A percentile compares a stretch with the other conserved stretches of the same genome.
These are phyloP conservation scores for Phytopythium chamaehyphon DNA, from an alignment of 352 stramenopile species.

Conservation along the genomic window DNA sequence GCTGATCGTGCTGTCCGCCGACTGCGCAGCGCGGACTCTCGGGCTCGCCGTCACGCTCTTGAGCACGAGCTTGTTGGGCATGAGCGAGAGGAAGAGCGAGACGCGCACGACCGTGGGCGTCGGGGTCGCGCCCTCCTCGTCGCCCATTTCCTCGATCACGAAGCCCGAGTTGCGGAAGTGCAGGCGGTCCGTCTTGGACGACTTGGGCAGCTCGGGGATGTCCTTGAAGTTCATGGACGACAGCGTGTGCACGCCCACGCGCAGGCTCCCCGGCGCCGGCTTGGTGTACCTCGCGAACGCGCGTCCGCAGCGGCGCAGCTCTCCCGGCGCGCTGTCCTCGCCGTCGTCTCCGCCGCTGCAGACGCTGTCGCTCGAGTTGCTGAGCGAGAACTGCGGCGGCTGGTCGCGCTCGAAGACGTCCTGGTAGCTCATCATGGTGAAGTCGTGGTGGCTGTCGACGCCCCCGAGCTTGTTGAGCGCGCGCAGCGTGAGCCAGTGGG, in stretches of 20 bases:
- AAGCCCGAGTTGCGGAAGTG: conserved; percentile 63
- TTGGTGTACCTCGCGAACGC: conserved; percentile 7
- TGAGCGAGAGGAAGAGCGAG: conserved; percentile 52
- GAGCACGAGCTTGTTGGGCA: conserved; percentile 40
- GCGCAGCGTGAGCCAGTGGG: conserved; percentile 64
- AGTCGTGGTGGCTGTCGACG: conserved; percentile 45
- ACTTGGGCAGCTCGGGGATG: conserved; percentile 44
- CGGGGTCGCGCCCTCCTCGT: conserved; percentile 10
- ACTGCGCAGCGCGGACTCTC: conserved; percentile 19
- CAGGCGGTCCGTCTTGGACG: conserved; percentile 34
- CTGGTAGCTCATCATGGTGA: conserved; percentile 71
- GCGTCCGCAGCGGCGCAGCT: not conserved
- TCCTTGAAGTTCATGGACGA: conserved; percentile 67
- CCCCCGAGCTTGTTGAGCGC: conserved; percentile 26
- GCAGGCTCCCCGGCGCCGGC: conserved; percentile 14
- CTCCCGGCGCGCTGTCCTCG: not conserved
- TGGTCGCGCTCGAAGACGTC: conserved; percentile 50
- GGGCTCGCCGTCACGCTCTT: conserved; percentile 29
- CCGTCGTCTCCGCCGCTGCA: not conserved
- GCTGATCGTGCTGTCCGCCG: conserved; percentile 20
- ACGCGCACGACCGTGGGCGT: conserved; percentile 37
- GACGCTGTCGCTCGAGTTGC: not conserved
- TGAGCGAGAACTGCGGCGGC: not conserved
- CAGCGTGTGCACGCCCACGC: conserved; percentile 48
- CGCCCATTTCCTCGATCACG: conserved; percentile 35